Base-by-base conservation (phyloP, 2,329 filamentous ascomycete genomes). In the Dryadomyces quercivorus region DNA sequence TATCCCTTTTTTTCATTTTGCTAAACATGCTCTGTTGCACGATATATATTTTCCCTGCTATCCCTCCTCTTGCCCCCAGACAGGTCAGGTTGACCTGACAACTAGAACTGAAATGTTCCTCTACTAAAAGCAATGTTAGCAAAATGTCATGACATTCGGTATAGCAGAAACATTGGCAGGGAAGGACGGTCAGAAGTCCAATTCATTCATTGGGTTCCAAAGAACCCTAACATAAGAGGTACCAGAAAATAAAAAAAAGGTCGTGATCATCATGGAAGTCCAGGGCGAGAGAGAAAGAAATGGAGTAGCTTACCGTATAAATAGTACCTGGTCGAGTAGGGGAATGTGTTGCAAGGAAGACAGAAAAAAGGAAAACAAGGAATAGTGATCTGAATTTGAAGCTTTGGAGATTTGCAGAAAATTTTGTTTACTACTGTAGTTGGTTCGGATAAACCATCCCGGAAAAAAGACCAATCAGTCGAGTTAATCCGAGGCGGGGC, bases 221-320 rank as follows among this genome's bases (percentile, higher is more conserved):
- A 62, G 26, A 65, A 66, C 77, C 76, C 82, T 93, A 85, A 88
- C 81, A 89, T 89, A 93, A 95, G 90, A 95, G 90, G 89, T 95
- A 90, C 89, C 89, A 95, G 88, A 94, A 91, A 85, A 75, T 72
- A 71, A 72, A 68, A 63, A 73, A 75, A 20, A 75, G 72, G 76
- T 75, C 67, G 69, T 70, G 82, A 78, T 92, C 87, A 91, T 92
- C 87, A 89, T 79, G 20, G 5, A 26, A 31, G 26, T 36, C 36
- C 13, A 9, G 31, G 45, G n/a, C 5, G 8, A 16, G 21, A 18
- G 8, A 15, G 10, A 40, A 18, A 15, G n/a, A 36, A 20, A 18
- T 13, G 13, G 9, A 9, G n/a, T 20, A 21, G 13, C 48, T 50
- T 44, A 51, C 50, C 50, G 21, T 15, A 18, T 13, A 51, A n/a